phyloP scores from a whole-genome alignment of 495 filamentous ascomycete species.

The Penicillium crystallinum region DNA sequence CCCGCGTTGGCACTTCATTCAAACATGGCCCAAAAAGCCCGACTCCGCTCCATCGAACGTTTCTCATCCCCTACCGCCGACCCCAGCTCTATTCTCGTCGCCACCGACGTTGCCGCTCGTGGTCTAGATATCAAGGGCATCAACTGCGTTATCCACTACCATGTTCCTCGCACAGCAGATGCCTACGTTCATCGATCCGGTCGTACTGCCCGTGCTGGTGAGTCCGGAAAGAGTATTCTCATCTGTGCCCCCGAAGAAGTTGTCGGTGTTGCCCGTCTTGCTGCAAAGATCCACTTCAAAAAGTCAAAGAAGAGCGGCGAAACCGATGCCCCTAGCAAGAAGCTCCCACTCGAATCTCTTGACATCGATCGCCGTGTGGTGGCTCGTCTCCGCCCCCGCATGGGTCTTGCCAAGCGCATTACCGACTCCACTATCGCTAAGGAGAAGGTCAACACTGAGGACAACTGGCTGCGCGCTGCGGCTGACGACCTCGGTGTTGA shows the following conservation, averaged over 20 bases:
- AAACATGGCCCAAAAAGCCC: slow-evolving; percentile 94
- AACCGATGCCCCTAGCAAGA: slow-evolving; percentile 40
- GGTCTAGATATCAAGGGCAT: slow-evolving; percentile 91
- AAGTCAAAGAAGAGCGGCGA: slow-evolving; percentile 30
- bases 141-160: slow-evolving; percentile 87
- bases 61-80: slow-evolving; percentile 64
- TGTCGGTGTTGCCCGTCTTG: slow-evolving; percentile 70
- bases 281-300: slow-evolving; percentile 76
- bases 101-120: slow-evolving; percentile 94
- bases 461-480: slow-evolving; percentile 75
- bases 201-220: slow-evolving; percentile 81
- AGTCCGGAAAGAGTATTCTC: slow-evolving; percentile 72
- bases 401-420: slow-evolving; percentile 73
- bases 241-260: slow-evolving; percentile 92
- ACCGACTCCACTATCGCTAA: slow-evolving; percentile 79
- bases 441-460: slow-evolving; percentile 75
- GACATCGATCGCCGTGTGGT: slow-evolving; percentile 80
- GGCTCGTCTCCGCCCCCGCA: slow-evolving; percentile 64
- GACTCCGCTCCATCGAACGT: slow-evolving; percentile 83
- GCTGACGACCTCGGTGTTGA: slow-evolving; percentile 94
- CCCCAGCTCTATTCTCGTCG: slow-evolving; percentile 69
- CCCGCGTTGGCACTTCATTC: slow-evolving; percentile 79
- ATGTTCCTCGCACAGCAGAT: slow-evolving; percentile 86
- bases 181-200: slow-evolving; percentile 94
- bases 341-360: slow-evolving; percentile 65